A percentile compares a stretch with the other conserved stretches of the same genome.
Evolutionary conservation across 176 grass and related monocot genomes (phyloP).

Genomic region (Bolboschoenus planiculmis): DNA sequence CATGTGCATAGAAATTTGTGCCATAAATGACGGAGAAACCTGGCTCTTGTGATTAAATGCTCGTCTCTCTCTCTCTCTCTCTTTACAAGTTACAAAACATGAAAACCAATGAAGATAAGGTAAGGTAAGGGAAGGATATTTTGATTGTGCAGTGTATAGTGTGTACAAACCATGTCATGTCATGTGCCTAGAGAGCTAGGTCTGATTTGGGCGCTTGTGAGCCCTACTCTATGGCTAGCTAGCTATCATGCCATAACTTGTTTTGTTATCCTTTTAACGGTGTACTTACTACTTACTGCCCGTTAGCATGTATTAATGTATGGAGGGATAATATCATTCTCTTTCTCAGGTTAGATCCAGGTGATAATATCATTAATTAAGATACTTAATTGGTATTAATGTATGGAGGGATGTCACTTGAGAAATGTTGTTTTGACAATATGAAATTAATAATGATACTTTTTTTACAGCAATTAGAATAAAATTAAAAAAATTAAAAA

Average conservation of each 20-base stretch:
- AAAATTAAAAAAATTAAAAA: too few relatives aligned
- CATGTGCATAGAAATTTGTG: slow-evolving; percentile 10
- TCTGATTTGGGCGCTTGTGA: slow-evolving; percentile 6
- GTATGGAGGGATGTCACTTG: too few relatives aligned
- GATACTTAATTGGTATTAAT: too few relatives aligned
- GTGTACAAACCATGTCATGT: slow-evolving; percentile 4
- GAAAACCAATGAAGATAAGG: background rate
- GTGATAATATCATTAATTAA: too few relatives aligned
- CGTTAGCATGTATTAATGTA: too few relatives aligned
- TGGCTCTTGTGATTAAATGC: background rate
- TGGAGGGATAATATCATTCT: too few relatives aligned
- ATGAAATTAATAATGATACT: too few relatives aligned
- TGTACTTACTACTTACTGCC: background rate
- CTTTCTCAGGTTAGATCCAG: background rate
- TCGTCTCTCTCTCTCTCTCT: background rate
- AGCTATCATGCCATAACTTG: background rate
- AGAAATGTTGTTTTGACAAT: too few relatives aligned
- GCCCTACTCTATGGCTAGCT: slow-evolving; percentile 2
- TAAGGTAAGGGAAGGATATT: background rate
- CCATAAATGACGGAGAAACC: slow-evolving; percentile 5
- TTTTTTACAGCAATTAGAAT: too few relatives aligned
- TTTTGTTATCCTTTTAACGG: background rate
- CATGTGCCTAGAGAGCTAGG: slow-evolving; percentile 9
- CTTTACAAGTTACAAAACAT: background rate
- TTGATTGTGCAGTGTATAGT: background rate